A percentile compares a stretch with the other conserved stretches of the same genome.
phyloP scores from a whole-genome alignment of 805 yeast species.

The Kregervanrija pseudodelftensis region DNA sequence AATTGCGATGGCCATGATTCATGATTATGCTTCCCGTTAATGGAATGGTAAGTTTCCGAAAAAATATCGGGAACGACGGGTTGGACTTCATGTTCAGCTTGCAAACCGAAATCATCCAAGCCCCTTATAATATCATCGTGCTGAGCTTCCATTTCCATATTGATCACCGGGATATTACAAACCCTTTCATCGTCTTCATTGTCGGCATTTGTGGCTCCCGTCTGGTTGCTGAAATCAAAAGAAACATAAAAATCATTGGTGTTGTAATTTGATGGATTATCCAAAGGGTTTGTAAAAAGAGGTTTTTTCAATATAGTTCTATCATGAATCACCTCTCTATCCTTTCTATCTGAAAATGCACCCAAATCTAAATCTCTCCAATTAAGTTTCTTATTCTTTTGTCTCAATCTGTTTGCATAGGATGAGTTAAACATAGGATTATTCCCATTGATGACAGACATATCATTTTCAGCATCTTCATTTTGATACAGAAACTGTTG shows the following conservation, averaged over 20 bases:
- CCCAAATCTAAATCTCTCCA: slow-evolving; percentile 26
- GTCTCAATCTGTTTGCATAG: slow-evolving; percentile 19
- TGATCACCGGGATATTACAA: too few relatives aligned
- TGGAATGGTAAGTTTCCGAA: too few relatives aligned
- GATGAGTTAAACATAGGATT: slow-evolving; percentile 25
- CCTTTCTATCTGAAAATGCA: slow-evolving; percentile 14
- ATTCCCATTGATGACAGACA: slow-evolving; percentile 16
- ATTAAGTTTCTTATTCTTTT: slow-evolving; percentile 21
- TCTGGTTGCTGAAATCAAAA: slow-evolving; percentile 1
- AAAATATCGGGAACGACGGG: too few relatives aligned
- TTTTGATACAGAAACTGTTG: slow-evolving; percentile 22
- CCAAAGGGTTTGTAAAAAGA: slow-evolving; percentile 2
- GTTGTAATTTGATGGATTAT: neutral
- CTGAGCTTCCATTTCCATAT: too few relatives aligned
- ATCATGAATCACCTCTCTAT: slow-evolving; percentile 15
- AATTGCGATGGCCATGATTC: slow-evolving; percentile 2
- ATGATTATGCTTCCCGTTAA: too few relatives aligned
- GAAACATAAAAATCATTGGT: neutral
- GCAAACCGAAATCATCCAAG: too few relatives aligned
- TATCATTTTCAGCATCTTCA: slow-evolving; percentile 24
- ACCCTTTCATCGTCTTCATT: too few relatives aligned
- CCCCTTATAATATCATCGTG: too few relatives aligned
- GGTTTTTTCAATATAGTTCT: slow-evolving; percentile 21
- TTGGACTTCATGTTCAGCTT: too few relatives aligned
- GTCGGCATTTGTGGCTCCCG: too few relatives aligned